Evolutionary conservation across 768 basidiomycete genomes (phyloP).

Genomic region (Amanita rubescens): DNA sequence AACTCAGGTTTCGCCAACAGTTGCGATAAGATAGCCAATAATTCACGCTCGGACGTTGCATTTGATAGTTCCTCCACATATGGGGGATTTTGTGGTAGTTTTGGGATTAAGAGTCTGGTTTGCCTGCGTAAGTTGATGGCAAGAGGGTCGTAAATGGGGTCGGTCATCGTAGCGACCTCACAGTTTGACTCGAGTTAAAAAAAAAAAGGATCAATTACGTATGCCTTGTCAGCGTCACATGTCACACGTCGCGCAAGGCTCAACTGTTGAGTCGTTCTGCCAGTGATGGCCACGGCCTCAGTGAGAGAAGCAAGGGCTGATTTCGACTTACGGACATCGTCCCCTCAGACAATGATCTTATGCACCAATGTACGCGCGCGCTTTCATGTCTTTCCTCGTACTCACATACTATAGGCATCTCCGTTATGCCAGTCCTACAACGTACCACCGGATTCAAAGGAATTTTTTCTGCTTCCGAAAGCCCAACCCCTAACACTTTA

Average conservation of each 20-base stretch:
- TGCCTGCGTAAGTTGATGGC: slow-evolving; percentile 51
- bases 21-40: slow-evolving; percentile 17
- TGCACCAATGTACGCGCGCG: slow-evolving; percentile 42
- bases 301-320: slow-evolving; percentile 18
- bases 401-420: slow-evolving; percentile 39
- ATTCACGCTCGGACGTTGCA: slow-evolving; percentile 28
- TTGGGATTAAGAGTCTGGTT: slow-evolving; percentile 36
- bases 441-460: slow-evolving; percentile 31
- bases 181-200: not conserved
- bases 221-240: not conserved
- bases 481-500: slow-evolving; percentile 35
- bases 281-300: not conserved
- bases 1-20: slow-evolving; percentile 48
- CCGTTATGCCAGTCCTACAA: slow-evolving; percentile 60
- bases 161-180: not conserved
- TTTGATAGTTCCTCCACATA: slow-evolving; percentile 30
- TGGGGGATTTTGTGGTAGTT: slow-evolving; percentile 35
- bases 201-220: not conserved
- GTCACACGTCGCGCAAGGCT: no score
- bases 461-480: slow-evolving; percentile 32
- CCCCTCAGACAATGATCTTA: slow-evolving; percentile 33
- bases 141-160: slow-evolving; percentile 42
- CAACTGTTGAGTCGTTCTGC: no score
- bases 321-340: slow-evolving; percentile 18
- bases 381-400: not conserved